phyloP scores from a whole-genome alignment of 306 rosid species.

The Acmispon strigosus region DNA sequence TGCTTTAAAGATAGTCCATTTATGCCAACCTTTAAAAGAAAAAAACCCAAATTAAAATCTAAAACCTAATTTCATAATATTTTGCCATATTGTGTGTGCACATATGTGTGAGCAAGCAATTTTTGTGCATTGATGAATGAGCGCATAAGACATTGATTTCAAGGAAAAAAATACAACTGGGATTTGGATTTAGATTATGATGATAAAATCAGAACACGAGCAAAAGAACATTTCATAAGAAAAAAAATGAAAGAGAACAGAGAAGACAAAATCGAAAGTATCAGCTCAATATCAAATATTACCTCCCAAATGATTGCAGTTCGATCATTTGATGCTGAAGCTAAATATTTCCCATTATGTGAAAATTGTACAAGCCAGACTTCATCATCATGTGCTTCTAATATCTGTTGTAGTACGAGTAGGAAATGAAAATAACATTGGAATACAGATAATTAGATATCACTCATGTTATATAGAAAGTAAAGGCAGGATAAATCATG shows the following conservation, averaged over 20 bases:
- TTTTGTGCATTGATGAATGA: conserved; percentile 5
- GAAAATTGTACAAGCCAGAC: conserved; percentile 96
- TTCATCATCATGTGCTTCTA: conserved; percentile 78
- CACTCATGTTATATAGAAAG: not conserved
- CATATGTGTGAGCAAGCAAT: not conserved
- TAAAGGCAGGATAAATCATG: not conserved
- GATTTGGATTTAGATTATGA: conserved; percentile 4
- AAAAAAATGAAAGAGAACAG: not conserved
- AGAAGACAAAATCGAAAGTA: not conserved
- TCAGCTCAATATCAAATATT: conserved; percentile 18
- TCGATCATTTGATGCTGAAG: conserved; percentile 85
- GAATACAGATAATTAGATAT: conserved; percentile 11
- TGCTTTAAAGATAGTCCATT: conserved; percentile 59
- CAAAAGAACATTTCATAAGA: not conserved
- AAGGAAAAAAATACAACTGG: not conserved
- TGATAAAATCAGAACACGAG: conserved; percentile 1
- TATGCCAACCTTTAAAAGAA: conserved; percentile 49
- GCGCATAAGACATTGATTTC: not conserved
- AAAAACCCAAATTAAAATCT: not conserved
- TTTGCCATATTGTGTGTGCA: not conserved
- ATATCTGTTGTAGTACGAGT: conserved; percentile 38
- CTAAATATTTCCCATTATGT: conserved; percentile 80
- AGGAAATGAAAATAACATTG: conserved; percentile 19
- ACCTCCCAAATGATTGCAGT: conserved; percentile 98
- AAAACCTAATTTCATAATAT: not conserved